A percentile compares a stretch with the other conserved stretches of the same genome.
phyloP scores from a whole-genome alignment of 345 rosid genomes.

The Pugionium dolabratum region DNA sequence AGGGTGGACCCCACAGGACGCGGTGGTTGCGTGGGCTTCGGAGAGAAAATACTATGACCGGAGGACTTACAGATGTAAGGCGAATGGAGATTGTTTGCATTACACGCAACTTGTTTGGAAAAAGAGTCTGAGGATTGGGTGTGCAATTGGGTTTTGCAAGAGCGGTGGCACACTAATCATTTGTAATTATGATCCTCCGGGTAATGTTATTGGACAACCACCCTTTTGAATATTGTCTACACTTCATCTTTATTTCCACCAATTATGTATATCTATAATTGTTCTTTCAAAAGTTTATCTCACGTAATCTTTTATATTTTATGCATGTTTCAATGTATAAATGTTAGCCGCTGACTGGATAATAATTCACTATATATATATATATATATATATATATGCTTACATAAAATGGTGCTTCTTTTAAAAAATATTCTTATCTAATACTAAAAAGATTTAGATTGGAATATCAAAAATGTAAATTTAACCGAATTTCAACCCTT shows the following conservation, averaged over 20 bases:
- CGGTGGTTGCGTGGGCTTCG: conserved; percentile 58
- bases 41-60: conserved; percentile 51
- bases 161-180: conserved; percentile 56
- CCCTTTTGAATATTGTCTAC: conserved; percentile 51
- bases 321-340: no score
- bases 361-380: no score
- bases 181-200: conserved; percentile 68
- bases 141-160: conserved; percentile 48
- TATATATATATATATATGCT: no score
- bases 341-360: no score
- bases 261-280: no score
- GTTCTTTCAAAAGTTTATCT: no score
- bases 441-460: no score
- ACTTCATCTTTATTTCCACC: neutral
- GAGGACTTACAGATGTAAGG: conserved; percentile 46
- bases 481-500: no score
- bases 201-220: conserved; percentile 59
- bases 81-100: conserved; percentile 51
- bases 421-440: no score
- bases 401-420: no score
- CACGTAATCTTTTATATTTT: no score
- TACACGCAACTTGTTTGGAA: conserved; percentile 74
- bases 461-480: no score
- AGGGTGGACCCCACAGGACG: conserved; percentile 50
- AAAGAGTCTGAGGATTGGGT: conserved; percentile 55